Base-by-base conservation (phyloP, 306 rosid species). In the Quercus gilva region DNA sequence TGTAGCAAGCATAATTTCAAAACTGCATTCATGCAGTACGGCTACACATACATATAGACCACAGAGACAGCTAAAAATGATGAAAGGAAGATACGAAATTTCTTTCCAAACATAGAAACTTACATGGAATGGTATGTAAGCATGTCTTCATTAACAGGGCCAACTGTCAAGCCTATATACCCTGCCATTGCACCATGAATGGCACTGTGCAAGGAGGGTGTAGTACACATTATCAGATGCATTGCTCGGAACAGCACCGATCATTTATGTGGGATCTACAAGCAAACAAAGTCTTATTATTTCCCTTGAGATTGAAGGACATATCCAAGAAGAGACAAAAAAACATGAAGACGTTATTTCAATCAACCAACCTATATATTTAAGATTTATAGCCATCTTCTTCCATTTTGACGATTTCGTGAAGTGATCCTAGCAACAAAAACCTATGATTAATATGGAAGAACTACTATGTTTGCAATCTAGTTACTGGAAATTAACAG, bases 161-260 rank as follows among this genome's bases (percentile, higher is more conserved):
- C 97, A 0, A 82, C 84, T 17, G 88, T 90, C 84, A 92, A 92
- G 61, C 94, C 94, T 0, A 90, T 90, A 73, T 87, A 87, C 78
- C 94, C 97, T 4, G 94, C 92, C 94, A 89, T 90, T 68, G 92
- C 91, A 18, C 92, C 94, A 71, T 90, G 97, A 79, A 92, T 67
- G 64, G 89, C 90, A 77, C 89, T 88, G 52, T 91, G 92, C 97
- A 61, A 91, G 94, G 58, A 89, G 92, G 10, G 94, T 91, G 84
- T 91, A 86, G 49, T 26, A 88, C 13, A 91, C 87, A 67, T 91
- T 91, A 73, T 91, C 97, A 52, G 94, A 86, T 78, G 94, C 90
- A 80, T 81, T 91, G 80, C 97, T 84, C 13, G 94, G 92, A 58
- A 91, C 77, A 1, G 94, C 97, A 28, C 92, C 87, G 77, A 89